Percentiles rank a stretch among this genome's conserved stretches.
phyloP scores from a whole-genome alignment of 371 early-diverging fungal genomes.

The Mucor sp. region DNA sequence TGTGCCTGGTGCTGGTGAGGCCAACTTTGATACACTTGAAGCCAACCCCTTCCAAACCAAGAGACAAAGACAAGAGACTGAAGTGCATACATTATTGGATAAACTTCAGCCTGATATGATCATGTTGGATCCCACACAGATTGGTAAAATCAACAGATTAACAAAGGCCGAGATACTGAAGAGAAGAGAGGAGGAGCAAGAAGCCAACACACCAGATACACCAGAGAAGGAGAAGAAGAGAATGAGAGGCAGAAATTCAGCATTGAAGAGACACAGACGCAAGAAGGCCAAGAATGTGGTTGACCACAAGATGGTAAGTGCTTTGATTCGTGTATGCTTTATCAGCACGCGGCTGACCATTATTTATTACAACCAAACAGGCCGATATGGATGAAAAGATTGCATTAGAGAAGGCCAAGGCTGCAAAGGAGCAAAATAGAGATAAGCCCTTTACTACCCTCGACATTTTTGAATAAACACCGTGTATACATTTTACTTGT shows the following conservation, averaged over 20 bases:
- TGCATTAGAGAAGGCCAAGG: conserved; percentile 26
- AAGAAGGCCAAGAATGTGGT: conserved; percentile 76
- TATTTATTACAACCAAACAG: conserved; percentile 4
- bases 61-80: conserved; percentile 90
- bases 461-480: conserved; percentile 36
- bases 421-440: conserved; percentile 25
- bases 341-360: not conserved
- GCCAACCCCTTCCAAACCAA: conserved; percentile 95
- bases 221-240: conserved; percentile 57
- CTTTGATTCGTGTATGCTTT: not conserved
- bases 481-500: not conserved
- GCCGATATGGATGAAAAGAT: conserved; percentile 29
- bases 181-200: conserved; percentile 49
- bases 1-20: conserved; percentile 97
- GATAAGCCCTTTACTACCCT: conserved; percentile 44
- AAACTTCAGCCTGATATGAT: conserved; percentile 92
- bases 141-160: conserved; percentile 62
- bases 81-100: conserved; percentile 93
- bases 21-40: conserved; percentile 95
- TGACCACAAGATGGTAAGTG: conserved; percentile 64
- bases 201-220: conserved; percentile 42
- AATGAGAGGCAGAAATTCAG: conserved; percentile 80
- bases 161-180: conserved; percentile 50
- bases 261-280: conserved; percentile 72
- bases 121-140: conserved; percentile 74